phyloP scores from a whole-genome alignment of 345 rosid species.

The Pelargonium nanum region DNA sequence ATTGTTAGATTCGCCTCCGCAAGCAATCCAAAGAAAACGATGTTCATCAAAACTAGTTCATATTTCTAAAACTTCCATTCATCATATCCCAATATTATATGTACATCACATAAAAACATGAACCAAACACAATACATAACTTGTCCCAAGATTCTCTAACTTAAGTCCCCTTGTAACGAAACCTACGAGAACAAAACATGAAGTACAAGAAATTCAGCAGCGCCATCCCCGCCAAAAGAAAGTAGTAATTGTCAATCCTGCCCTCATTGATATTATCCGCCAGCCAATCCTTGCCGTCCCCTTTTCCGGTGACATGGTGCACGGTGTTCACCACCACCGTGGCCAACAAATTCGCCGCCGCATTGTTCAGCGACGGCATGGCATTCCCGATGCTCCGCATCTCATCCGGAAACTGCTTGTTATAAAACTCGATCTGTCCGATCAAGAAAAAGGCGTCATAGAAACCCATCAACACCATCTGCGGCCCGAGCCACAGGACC shows the following conservation, averaged over 20 bases:
- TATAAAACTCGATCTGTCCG: slow-evolving; percentile 32
- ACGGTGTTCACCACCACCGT: slow-evolving; percentile 10
- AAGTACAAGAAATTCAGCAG: slow-evolving; percentile 18
- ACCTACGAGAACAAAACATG: slow-evolving; percentile 16
- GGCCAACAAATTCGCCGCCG: slow-evolving; percentile 14
- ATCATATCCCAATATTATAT: no score
- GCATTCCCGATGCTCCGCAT: slow-evolving; percentile 31
- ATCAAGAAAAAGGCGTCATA: slow-evolving; percentile 20
- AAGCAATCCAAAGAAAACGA: no score
- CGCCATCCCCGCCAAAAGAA: slow-evolving; percentile 23
- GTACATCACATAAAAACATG: no score
- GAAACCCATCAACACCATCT: slow-evolving; percentile 22
- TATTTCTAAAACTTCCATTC: no score
- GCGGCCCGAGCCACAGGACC: slow-evolving; percentile 31
- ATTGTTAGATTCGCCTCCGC: no score
- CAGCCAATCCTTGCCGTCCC: slow-evolving; percentile 16
- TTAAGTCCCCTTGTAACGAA: slow-evolving; percentile 14
- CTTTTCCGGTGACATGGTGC: slow-evolving; percentile 8
- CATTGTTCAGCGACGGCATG: slow-evolving; percentile 14
- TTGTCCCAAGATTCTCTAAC: no score
- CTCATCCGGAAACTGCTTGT: slow-evolving; percentile 32
- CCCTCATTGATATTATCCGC: slow-evolving; percentile 23
- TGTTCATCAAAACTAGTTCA: no score
- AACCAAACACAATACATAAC: no score
- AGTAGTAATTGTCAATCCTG: slow-evolving; percentile 27